phyloP scores from a whole-genome alignment of 225 moss, liverwort and hornwort genomes.

The Physcomitrellopsis africana region DNA sequence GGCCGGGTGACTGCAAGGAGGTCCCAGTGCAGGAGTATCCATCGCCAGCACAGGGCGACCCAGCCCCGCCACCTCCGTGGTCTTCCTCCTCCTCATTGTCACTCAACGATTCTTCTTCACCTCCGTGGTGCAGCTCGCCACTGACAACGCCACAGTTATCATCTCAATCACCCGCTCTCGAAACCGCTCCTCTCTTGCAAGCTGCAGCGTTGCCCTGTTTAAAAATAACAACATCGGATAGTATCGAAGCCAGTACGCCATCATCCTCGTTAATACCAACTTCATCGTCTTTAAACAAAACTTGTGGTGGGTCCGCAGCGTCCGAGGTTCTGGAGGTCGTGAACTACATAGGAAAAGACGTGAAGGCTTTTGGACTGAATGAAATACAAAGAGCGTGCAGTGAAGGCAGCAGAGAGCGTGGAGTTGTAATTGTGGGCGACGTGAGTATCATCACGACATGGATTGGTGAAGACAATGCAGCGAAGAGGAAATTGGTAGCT shows the following conservation, averaged over 20 bases:
- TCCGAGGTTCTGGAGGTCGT: conserved; percentile 6
- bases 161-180: conserved; percentile 7
- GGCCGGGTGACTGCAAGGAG: conserved; percentile 4
- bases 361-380: conserved; percentile 27
- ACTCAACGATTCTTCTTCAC: conserved; percentile 23
- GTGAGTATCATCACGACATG: conserved; percentile 31
- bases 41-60: conserved; percentile 23
- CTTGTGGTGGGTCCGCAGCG: not conserved
- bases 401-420: conserved; percentile 13
- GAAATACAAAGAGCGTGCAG: conserved; percentile 33
- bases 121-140: conserved; percentile 20
- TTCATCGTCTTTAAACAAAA: conserved; percentile 8
- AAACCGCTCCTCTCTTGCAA: conserved; percentile 19
- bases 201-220: not conserved
- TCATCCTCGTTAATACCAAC: conserved; percentile 20
- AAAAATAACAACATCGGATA: not conserved
- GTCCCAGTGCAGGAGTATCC: conserved; percentile 37
- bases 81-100: conserved; percentile 40
- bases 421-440: conserved; percentile 16
- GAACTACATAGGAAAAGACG: conserved; percentile 5
- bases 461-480: conserved; percentile 20
- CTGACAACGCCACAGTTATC: not conserved
- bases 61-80: conserved; percentile 36
- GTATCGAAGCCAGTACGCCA: not conserved
- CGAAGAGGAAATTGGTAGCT: conserved; percentile 24